Conservation (phyloP, 257 asterid species). For the Primulina huaijiensis region DNA sequence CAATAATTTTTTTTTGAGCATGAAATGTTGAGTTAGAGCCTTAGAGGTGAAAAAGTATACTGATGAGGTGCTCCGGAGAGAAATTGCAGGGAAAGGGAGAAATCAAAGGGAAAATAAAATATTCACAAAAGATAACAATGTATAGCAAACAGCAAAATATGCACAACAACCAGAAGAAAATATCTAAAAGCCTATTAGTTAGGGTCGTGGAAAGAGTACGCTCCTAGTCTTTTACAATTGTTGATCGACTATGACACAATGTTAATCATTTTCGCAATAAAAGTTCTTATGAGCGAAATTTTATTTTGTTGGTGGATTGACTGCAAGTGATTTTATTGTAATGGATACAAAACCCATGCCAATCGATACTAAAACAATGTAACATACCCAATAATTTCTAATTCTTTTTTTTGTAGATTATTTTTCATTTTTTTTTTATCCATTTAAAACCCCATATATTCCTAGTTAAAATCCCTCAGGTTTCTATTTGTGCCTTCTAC, state of each 20-base stretch:
- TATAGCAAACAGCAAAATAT: neutral
- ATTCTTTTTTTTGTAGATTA: neutral
- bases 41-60: neutral
- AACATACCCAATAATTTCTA: neutral
- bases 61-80: neutral
- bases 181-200: neutral
- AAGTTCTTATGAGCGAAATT: neutral
- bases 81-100: neutral
- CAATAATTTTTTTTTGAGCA: no score
- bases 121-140: neutral
- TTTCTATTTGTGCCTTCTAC: conserved; percentile 1
- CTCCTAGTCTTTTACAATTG: conserved; percentile 14
- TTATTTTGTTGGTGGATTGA: neutral
- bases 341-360: conserved; percentile 1
- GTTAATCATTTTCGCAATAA: neutral
- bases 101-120: neutral
- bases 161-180: neutral
- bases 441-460: neutral
- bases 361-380: neutral
- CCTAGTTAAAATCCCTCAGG: neutral
- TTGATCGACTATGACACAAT: conserved; percentile 6
- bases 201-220: neutral
- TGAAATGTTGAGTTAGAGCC: neutral
- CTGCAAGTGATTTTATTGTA: neutral
- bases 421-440: neutral